Conservation (phyloP, 306 rosid species). For the Betula pendula region DNA sequence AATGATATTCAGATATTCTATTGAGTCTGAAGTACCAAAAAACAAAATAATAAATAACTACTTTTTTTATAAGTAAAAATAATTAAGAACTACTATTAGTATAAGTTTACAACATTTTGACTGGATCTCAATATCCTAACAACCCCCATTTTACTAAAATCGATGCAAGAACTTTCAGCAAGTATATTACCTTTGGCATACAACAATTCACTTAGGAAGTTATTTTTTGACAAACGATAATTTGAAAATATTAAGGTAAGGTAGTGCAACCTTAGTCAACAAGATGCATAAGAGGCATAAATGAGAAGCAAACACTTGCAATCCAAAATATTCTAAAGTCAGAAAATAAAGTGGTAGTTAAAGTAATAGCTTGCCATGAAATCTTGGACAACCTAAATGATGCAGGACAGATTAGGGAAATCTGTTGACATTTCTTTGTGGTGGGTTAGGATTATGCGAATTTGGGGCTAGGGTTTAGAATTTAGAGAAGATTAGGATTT, state of each 20-base stretch:
- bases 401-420: too few relatives aligned
- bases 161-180: too few relatives aligned
- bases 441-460: too few relatives aligned
- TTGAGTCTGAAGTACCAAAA: background rate
- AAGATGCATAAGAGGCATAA: background rate
- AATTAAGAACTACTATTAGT: background rate
- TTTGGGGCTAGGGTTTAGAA: too few relatives aligned
- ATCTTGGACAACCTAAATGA: too few relatives aligned
- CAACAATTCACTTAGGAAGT: background rate
- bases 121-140: background rate
- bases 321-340: background rate
- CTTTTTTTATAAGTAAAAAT: too few relatives aligned
- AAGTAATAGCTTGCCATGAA: background rate
- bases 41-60: background rate
- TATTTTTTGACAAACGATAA: background rate
- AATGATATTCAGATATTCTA: too few relatives aligned
- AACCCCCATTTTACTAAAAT: too few relatives aligned
- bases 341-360: background rate
- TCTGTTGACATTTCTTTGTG: too few relatives aligned
- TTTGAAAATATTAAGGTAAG: background rate
- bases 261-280: constrained; percentile 1
- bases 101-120: background rate
- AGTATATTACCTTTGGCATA: background rate
- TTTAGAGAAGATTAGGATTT: too few relatives aligned
- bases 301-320: background rate